phyloP scores from a whole-genome alignment of 208 protist genomes.

The Leishmania tropica region DNA sequence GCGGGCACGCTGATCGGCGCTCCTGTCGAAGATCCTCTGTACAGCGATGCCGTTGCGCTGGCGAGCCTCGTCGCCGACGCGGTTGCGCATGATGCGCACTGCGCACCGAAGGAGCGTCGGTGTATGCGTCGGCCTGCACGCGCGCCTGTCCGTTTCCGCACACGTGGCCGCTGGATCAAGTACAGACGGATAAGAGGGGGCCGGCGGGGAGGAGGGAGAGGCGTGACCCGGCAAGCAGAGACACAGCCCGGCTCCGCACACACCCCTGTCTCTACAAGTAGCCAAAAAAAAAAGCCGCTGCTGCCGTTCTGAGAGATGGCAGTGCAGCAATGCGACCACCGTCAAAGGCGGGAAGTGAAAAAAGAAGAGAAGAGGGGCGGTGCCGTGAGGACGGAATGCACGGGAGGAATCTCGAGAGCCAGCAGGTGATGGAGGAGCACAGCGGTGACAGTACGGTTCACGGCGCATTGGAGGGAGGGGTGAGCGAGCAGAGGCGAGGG shows the following conservation, averaged over 20 bases:
- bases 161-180: background rate
- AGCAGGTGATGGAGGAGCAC: background rate
- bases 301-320: background rate
- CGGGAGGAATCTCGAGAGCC: background rate
- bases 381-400: background rate
- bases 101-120: background rate
- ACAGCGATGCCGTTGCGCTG: constrained; percentile 54
- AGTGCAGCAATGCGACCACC: background rate
- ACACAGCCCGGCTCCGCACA: background rate
- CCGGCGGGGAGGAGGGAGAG: background rate
- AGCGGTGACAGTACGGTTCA: background rate
- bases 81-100: background rate
- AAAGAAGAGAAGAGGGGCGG: background rate
- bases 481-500: background rate
- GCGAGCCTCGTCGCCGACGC: constrained; percentile 22
- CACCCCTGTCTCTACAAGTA: background rate
- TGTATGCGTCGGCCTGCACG: background rate
- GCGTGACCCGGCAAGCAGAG: background rate
- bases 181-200: background rate
- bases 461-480: background rate
- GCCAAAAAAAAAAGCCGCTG: background rate
- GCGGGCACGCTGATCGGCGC: background rate
- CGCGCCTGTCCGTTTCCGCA: background rate
- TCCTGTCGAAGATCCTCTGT: constrained; percentile 37
- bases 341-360: background rate